phyloP scores from a whole-genome alignment of 2,329 filamentous ascomycete species.

The Calonectria henricotiae region DNA sequence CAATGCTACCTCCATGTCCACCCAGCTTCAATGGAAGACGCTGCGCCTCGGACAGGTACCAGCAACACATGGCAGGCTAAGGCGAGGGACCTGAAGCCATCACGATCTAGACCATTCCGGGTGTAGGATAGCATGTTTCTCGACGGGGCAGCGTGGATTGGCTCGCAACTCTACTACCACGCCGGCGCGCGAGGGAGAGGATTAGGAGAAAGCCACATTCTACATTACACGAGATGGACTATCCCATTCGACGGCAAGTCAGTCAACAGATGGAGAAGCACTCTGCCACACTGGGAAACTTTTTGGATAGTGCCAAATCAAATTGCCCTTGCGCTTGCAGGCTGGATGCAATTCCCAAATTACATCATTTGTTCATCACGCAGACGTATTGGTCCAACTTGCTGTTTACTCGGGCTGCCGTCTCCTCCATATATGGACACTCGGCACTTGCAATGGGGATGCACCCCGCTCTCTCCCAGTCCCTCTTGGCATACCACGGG shows the following conservation, averaged over 20 bases:
- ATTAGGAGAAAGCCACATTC: slow-evolving; percentile 2
- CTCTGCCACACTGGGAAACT: slow-evolving; percentile 5
- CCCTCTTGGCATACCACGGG: slow-evolving; percentile 9
- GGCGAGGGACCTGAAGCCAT: slow-evolving; percentile 14
- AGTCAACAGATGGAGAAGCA: neutral
- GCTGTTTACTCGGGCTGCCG: neutral
- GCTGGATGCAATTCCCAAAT: slow-evolving; percentile 8
- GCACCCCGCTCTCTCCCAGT: neutral
- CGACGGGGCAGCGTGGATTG: neutral
- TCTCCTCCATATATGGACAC: neutral
- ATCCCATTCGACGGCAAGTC: neutral
- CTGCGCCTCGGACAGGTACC: slow-evolving; percentile 4
- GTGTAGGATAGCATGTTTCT: slow-evolving; percentile 19
- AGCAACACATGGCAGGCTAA: slow-evolving; percentile 16
- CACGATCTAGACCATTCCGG: slow-evolving; percentile 18
- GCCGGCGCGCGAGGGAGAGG: neutral
- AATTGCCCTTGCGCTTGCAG: neutral
- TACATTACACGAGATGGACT: neutral
- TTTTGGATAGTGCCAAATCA: slow-evolving; percentile 10
- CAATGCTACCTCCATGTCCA: neutral
- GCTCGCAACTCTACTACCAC: neutral
- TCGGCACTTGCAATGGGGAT: neutral
- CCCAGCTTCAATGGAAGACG: slow-evolving; percentile 5
- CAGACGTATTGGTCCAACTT: too few species aligned
- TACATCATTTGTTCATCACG: slow-evolving; percentile 10